These are phyloP conservation scores for Porogramme epimiltina DNA, from an alignment of 1,284 basidiomycete species.

Conservation along the genomic window DNA sequence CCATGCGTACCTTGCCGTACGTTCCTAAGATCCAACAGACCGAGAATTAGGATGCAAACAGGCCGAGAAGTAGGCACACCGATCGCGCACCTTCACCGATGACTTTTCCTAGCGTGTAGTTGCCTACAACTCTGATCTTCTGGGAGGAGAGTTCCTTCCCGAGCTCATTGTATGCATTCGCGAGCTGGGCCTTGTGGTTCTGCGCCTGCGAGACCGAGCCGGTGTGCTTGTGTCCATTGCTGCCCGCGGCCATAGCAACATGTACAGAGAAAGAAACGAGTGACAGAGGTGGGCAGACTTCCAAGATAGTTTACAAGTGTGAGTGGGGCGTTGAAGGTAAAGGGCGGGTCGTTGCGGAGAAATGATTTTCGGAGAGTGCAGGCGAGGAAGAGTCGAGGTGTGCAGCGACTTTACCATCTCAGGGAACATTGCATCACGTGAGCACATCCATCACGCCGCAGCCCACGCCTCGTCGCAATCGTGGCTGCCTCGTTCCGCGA, in stretches of 20 bases:
- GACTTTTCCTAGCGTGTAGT: slow-evolving; percentile 92
- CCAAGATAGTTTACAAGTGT: slow-evolving; percentile 19
- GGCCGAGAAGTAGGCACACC: neutral
- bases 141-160: slow-evolving; percentile 91
- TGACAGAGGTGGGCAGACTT: slow-evolving; percentile 37
- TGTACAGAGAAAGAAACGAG: slow-evolving; percentile 41
- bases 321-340: neutral
- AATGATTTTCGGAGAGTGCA: neutral
- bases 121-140: slow-evolving; percentile 90
- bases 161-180: slow-evolving; percentile 94
- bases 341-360: neutral
- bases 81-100: slow-evolving; percentile 87
- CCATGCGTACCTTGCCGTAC: slow-evolving; percentile 92
- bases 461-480: neutral
- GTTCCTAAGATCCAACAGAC: slow-evolving; percentile 55
- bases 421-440: neutral
- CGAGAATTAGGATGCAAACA: slow-evolving; percentile 2
- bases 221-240: slow-evolving; percentile 61
- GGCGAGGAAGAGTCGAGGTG: neutral
- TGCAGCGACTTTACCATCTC: neutral
- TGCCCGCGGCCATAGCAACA: slow-evolving; percentile 41
- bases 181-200: slow-evolving; percentile 85
- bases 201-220: slow-evolving; percentile 59
- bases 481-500: slow-evolving; percentile 1
- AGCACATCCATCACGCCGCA: neutral